These are phyloP conservation scores for Inonotus hispidus DNA, from an alignment of 1,284 basidiomycete genomes.

Conservation along the genomic window DNA sequence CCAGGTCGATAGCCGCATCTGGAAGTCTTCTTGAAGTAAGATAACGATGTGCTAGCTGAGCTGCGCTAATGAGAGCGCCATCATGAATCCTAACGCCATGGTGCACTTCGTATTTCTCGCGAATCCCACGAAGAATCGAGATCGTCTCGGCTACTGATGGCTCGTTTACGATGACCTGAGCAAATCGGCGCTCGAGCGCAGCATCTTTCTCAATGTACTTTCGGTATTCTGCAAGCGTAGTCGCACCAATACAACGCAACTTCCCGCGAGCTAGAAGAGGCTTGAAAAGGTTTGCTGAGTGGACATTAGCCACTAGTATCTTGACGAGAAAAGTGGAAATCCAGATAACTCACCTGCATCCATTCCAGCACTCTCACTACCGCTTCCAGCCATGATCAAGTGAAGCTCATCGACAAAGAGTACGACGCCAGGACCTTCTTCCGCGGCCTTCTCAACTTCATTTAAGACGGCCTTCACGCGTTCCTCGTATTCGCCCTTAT, in stretches of 20 bases:
- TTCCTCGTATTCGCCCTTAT: constrained; percentile 97
- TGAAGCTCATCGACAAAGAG: constrained; percentile 96
- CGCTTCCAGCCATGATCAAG: constrained; percentile 84
- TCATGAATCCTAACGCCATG: constrained; percentile 92
- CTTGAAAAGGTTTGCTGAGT: constrained; percentile 81
- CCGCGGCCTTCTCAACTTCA: constrained; percentile 89
- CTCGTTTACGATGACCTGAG: constrained; percentile 92
- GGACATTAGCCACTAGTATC: constrained; percentile 14
- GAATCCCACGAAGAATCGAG: constrained; percentile 87
- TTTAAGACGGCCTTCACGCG: constrained; percentile 89
- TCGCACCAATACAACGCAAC: constrained; percentile 87
- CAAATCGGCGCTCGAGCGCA: constrained; percentile 92
- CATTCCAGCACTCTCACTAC: constrained; percentile 73
- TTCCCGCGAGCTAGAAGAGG: constrained; percentile 90
- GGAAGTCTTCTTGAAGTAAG: constrained; percentile 82
- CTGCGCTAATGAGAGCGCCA: constrained; percentile 85
- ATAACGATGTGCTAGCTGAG: constrained; percentile 92
- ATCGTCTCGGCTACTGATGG: constrained; percentile 89
- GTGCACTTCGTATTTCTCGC: constrained; percentile 80
- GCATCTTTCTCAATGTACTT: constrained; percentile 96
- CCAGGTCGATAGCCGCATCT: constrained; percentile 88
- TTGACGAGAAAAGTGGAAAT: background rate
- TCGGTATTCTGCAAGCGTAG: constrained; percentile 89
- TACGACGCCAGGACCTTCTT: constrained; percentile 82
- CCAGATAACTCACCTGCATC: constrained; percentile 42